Evolutionary conservation across 805 yeast genomes (phyloP).

Genomic region (Metschnikowia picachoensis): DNA sequence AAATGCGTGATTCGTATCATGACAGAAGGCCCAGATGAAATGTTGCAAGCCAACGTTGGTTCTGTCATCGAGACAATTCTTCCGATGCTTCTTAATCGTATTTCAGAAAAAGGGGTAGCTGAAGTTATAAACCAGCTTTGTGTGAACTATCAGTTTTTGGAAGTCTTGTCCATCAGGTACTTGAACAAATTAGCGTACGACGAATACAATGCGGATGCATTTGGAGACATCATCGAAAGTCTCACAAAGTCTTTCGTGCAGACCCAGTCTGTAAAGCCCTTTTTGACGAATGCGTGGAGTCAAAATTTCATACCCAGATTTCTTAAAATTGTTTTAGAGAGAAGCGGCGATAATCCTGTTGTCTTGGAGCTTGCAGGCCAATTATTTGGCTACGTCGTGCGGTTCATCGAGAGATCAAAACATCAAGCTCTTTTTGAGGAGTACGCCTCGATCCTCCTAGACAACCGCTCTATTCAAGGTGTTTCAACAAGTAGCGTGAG

Average conservation of each 20-base stretch:
- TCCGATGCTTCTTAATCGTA: conserved; percentile 25
- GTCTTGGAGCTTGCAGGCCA: conserved; percentile 39
- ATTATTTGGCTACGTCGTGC: conserved; percentile 39
- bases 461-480: conserved; percentile 14
- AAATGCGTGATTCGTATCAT: conserved; percentile 51
- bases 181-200: conserved; percentile 35
- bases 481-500: conserved; percentile 18
- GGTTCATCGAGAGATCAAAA: conserved; percentile 32
- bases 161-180: conserved; percentile 41
- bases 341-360: conserved; percentile 16
- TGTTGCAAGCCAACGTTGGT: conserved; percentile 22
- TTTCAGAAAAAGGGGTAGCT: conserved; percentile 28
- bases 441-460: conserved; percentile 34
- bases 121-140: conserved; percentile 28
- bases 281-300: conserved; percentile 41
- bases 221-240: conserved; percentile 16
- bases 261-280: conserved; percentile 28
- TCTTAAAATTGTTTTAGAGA: conserved; percentile 18
- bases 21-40: conserved; percentile 14
- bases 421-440: conserved; percentile 47
- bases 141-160: conserved; percentile 41
- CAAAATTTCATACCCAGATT: conserved; percentile 42
- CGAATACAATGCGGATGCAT: conserved; percentile 6
- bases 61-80: conserved; percentile 40
- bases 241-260: conserved; percentile 23